A percentile compares a stretch with the other conserved stretches of the same genome.
phyloP scores from a whole-genome alignment of 2,329 filamentous ascomycete genomes.

The Taxawa tesnikishii region DNA sequence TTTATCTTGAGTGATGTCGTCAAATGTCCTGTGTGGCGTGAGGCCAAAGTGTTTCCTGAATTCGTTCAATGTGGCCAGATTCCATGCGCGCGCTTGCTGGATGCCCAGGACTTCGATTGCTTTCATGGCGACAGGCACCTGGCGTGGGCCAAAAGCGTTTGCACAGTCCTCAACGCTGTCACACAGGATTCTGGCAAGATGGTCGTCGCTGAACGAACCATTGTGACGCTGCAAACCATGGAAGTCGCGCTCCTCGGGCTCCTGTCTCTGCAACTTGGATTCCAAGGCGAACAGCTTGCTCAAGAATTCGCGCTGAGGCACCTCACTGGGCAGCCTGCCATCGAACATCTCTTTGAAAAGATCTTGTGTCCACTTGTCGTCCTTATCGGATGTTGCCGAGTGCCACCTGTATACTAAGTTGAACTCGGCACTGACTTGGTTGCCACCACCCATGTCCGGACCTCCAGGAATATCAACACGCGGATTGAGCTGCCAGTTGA shows the following conservation, averaged over 20 bases:
- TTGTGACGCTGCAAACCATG: slow-evolving; percentile 23
- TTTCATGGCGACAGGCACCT: slow-evolving; percentile 46
- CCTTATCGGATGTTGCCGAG: slow-evolving; percentile 27
- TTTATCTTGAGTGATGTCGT: slow-evolving; percentile 45
- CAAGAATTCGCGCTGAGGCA: slow-evolving; percentile 16
- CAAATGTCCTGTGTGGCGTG: slow-evolving; percentile 43
- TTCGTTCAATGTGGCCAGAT: slow-evolving; percentile 50
- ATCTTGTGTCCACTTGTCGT: slow-evolving; percentile 33
- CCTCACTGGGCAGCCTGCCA: slow-evolving; percentile 9
- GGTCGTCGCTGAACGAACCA: slow-evolving; percentile 44
- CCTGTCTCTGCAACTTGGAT: slow-evolving; percentile 13
- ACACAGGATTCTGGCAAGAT: slow-evolving; percentile 44
- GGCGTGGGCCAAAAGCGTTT: slow-evolving; percentile 46
- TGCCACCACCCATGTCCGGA: slow-evolving; percentile 31
- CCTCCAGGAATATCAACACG: slow-evolving; percentile 24
- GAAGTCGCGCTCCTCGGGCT: slow-evolving; percentile 20
- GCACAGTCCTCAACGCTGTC: slow-evolving; percentile 49
- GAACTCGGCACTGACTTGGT: slow-evolving; percentile 41
- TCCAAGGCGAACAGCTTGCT: slow-evolving; percentile 16
- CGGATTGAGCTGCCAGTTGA: slow-evolving; percentile 31
- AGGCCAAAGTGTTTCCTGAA: slow-evolving; percentile 53
- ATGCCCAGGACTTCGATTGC: slow-evolving; percentile 53
- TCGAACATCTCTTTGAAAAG: slow-evolving; percentile 22
- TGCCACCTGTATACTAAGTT: slow-evolving; percentile 43
- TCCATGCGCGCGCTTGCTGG: slow-evolving; percentile 49